Conservation (phyloP, 768 basidiomycete genomes). For the Hygrophorus russula region DNA sequence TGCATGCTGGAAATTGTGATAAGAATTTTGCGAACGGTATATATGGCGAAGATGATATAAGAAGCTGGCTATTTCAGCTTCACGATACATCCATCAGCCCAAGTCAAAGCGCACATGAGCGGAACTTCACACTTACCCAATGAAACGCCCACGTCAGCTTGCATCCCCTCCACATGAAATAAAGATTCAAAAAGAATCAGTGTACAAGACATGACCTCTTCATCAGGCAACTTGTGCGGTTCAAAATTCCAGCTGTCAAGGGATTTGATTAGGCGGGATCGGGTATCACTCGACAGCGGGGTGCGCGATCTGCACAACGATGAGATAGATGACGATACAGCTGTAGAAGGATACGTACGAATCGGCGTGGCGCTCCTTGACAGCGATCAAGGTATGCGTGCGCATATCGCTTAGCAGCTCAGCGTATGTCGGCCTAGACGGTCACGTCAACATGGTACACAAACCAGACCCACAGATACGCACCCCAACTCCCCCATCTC, state of each 20-base stretch:
- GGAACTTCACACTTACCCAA: conserved; percentile 42
- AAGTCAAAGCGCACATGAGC: conserved; percentile 8
- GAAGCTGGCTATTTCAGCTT: conserved; percentile 69
- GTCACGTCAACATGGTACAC: too few relatives aligned
- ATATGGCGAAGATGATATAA: conserved; percentile 83
- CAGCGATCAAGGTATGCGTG: conserved; percentile 62
- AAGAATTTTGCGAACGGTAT: conserved; percentile 85
- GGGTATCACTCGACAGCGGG: conserved; percentile 36
- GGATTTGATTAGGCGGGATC: conserved; percentile 50
- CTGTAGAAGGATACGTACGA: conserved; percentile 23
- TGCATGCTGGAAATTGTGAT: conserved; percentile 97
- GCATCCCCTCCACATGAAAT: conserved; percentile 69
- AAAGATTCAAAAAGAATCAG: conserved; percentile 81
- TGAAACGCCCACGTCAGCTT: conserved; percentile 42
- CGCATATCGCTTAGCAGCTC: conserved; percentile 82
- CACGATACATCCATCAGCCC: conserved; percentile 10
- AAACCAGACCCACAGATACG: conserved; percentile 15
- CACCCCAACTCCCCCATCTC: conserved; percentile 38
- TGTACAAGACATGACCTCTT: conserved; percentile 73
- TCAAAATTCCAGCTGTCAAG: conserved; percentile 87
- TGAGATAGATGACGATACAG: conserved; percentile 3
- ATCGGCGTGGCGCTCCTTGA: conserved; percentile 41
- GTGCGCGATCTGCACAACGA: conserved; percentile 19
- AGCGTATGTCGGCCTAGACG: conserved; percentile 44
- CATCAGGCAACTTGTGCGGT: conserved; percentile 71